phyloP scores from a whole-genome alignment of 176 grass and related monocot species.

The Puccinellia tenuiflora region DNA sequence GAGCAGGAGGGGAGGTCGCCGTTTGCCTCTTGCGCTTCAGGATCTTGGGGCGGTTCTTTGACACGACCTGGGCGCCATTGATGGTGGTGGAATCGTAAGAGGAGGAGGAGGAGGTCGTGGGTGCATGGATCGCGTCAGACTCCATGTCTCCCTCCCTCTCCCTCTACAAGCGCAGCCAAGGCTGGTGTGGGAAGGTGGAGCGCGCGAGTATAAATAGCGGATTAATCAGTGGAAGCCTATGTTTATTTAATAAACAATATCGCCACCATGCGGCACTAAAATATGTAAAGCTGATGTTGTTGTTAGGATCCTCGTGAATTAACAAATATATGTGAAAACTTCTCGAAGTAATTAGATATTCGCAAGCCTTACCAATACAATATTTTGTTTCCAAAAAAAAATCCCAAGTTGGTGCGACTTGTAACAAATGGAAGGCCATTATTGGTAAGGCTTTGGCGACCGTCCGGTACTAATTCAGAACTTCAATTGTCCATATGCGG shows the following conservation, averaged over 20 bases:
- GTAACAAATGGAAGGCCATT: neutral
- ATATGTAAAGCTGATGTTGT: neutral
- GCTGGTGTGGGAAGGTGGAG: neutral
- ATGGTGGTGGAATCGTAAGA: constrained; percentile 14
- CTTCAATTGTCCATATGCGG: neutral
- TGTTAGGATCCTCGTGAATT: neutral
- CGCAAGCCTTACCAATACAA: neutral
- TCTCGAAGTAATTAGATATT: neutral
- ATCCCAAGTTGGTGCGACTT: neutral
- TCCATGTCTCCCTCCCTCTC: constrained; percentile 22
- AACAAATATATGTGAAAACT: neutral
- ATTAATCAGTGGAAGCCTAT: neutral
- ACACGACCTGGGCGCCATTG: constrained; percentile 19
- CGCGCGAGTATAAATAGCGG: constrained; percentile 40
- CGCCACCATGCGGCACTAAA: neutral
- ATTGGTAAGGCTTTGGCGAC: neutral
- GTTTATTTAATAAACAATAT: neutral
- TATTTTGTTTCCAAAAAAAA: neutral
- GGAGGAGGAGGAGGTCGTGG: constrained; percentile 26
- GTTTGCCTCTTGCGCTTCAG: constrained; percentile 16
- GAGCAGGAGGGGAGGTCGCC: neutral
- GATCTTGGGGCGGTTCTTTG: constrained; percentile 1
- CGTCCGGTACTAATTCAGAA: neutral
- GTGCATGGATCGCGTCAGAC: constrained; percentile 32
- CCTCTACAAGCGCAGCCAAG: neutral